Evolutionary conservation across 2,329 filamentous ascomycete species (phyloP), one percentile per base, ranked within the genome.

Genomic region (Epichloe amarillans): DNA sequence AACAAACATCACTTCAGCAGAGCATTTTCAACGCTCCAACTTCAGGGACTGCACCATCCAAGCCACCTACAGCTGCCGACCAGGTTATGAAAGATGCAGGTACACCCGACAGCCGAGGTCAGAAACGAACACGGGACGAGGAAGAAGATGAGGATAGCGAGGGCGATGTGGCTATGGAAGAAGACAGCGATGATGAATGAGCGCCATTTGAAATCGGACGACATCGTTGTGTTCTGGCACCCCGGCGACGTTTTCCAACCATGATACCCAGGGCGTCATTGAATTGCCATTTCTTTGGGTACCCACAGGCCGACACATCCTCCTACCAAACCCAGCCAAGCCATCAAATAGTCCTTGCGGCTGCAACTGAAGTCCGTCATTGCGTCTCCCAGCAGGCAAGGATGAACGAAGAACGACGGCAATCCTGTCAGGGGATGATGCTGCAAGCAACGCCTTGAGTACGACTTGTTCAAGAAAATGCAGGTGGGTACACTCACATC

Each of bases 271-370:
- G 55, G 56, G 23, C 19, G 33, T 65, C 55, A 67, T 54, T 61
- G 56, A 54, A 70, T 58, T 47, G 74, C 77, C 77, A 91, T 77
- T 62, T 83, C 79, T 61, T 79, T 77, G 52, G 88, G 87, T 55
- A 94, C 72, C 75, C 81, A 82, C 56, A 97, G 73, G 52, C 88
- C 86, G 40, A 95, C 84, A 57, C 81, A 83, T 48, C 80, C 80
- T 53, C 90, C 91, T 43, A 95, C 80, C 52, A 95, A 71, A n/a
- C 90, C 90, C 55, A 96, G 74, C 90, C 91, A 97, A 50, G 88
- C 70, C 69, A 88, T 78, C 61, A 97, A 74, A 71, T 97, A 97
- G 59, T 83, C 74, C 60, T 82, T 67, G 64, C 74, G 71, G 62
- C 73, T 66, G 59, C 79, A 82, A 58, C 77, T 69, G 60, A 88